Evolutionary conservation across 371 early-diverging fungal species (phyloP).

Genomic region (Choanephora cucurbitarum): DNA sequence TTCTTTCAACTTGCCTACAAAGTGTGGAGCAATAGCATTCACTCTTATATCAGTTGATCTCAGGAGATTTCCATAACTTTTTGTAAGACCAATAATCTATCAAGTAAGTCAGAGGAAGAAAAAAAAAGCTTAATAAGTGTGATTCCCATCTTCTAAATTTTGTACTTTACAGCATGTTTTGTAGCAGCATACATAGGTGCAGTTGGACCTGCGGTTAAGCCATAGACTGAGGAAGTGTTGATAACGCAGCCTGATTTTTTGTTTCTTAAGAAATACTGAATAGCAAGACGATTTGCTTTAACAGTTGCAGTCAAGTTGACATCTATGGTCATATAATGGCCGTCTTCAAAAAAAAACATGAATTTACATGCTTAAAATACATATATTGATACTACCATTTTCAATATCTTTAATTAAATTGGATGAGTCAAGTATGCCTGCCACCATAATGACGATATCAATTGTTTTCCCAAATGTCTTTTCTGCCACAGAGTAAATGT

Average conservation of each 20-base stretch:
- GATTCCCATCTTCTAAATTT: not conserved
- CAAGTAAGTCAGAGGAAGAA: not conserved
- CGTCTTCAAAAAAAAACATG: constrained; percentile 3
- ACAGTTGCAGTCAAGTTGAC: constrained; percentile 68
- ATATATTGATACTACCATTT: constrained; percentile 16
- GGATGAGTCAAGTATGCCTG: constrained; percentile 57
- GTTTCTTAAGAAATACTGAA: constrained; percentile 57
- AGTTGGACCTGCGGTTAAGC: constrained; percentile 64
- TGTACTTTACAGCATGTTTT: constrained; percentile 67
- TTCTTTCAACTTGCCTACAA: constrained; percentile 53
- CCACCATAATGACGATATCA: constrained; percentile 68
- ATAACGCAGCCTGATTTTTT: constrained; percentile 68
- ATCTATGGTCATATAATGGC: constrained; percentile 60
- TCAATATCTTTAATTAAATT: constrained; percentile 42
- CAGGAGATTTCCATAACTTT: constrained; percentile 52
- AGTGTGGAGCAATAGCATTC: constrained; percentile 80
- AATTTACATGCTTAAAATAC: not conserved
- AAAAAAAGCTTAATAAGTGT: not conserved
- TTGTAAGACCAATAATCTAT: constrained; percentile 63
- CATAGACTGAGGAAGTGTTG: constrained; percentile 80
- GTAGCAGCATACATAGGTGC: constrained; percentile 81
- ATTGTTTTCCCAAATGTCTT: constrained; percentile 45
- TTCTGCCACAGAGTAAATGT: constrained; percentile 42
- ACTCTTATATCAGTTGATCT: constrained; percentile 61
- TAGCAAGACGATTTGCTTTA: constrained; percentile 69